Evolutionary conservation across 129 eudicot species (phyloP), one percentile per base, ranked within the genome.

Genomic region (Saposhnikovia divaricata): DNA sequence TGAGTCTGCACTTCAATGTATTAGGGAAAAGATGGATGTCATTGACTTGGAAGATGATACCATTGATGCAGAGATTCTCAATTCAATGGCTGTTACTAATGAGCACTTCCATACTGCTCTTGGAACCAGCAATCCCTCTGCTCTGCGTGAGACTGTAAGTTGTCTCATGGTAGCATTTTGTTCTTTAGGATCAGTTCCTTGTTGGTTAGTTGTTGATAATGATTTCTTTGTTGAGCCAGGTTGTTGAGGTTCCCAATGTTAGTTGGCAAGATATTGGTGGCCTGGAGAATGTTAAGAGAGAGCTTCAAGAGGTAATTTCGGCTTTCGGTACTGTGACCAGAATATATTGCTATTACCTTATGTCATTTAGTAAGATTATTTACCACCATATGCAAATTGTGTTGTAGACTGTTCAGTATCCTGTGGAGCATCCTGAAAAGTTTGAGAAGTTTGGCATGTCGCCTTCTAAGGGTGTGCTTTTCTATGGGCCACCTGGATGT

Each of bases 401-500:
- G 16, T 15, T 89, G 78, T 77, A 93, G 98, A 93, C 98, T 79
- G 98, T 93, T 79, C 98, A 93, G 81, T 93, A 93, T 77, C 98
- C 97, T 0, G 98, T 93, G 70, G 98, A 93, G 85, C 98, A 93
- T 78, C 98, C 98, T 0, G 97, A 93, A 89, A 91, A 93, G 81
- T 93, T 93, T 74, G 98, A 93, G 85, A 90, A 88, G 74, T 90
- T 90, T 46, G 96, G 96, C 4, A 90, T 88, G 96, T 84, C 92
- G 0, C 92, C 96, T 19, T 90, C 92, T 3, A 88, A 83, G 83
- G 98, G 98, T 81, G 98, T 93, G 51, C 84, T 93, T 28, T 93
- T 93, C 86, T 93, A 93, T 61, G 98, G 98, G 9, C 98, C 98
- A 71, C 98, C 98, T 50, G 98, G 98, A 50, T 93, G 98, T 83